A percentile compares a stretch with the other conserved stretches of the same genome.
Evolutionary conservation across 192 early-diverging fungal species (phyloP).

Genomic region (Allomyces macrogynus): DNA sequence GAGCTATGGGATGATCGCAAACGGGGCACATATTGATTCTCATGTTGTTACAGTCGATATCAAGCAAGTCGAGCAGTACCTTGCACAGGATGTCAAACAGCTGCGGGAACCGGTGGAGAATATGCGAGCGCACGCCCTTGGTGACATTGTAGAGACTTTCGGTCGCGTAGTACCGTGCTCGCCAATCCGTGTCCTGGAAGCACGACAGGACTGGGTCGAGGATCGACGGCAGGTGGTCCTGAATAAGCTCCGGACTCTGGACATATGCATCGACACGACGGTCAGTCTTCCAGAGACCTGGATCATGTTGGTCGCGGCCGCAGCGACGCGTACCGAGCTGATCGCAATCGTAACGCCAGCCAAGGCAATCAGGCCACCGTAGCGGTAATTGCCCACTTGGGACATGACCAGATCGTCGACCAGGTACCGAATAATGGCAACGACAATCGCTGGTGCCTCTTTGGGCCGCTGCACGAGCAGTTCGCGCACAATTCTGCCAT

Average conservation of each 20-base stretch:
- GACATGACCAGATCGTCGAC: slow-evolving; percentile 81
- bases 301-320: not conserved
- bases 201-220: slow-evolving; percentile 88
- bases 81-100: slow-evolving; percentile 92
- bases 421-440: slow-evolving; percentile 45
- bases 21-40: not conserved
- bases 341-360: slow-evolving; percentile 75
- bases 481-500: no score
- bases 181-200: slow-evolving; percentile 72
- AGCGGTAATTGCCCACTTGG: slow-evolving; percentile 53
- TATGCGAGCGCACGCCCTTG: slow-evolving; percentile 77
- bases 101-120: slow-evolving; percentile 83
- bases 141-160: slow-evolving; percentile 97
- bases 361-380: slow-evolving; percentile 85
- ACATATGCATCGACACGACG: no score
- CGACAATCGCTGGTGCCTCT: no score
- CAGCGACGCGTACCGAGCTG: slow-evolving; percentile 36
- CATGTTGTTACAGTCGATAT: no score
- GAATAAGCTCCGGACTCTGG: no score
- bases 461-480: no score
- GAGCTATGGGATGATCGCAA: slow-evolving; percentile 29
- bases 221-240: slow-evolving; percentile 28
- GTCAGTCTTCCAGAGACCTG: no score
- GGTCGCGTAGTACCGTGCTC: slow-evolving; percentile 95
- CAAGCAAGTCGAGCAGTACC: no score